These are phyloP conservation scores for Fusarium bactridioides DNA, from an alignment of 2,329 filamentous ascomycete species.

Conservation along the genomic window DNA sequence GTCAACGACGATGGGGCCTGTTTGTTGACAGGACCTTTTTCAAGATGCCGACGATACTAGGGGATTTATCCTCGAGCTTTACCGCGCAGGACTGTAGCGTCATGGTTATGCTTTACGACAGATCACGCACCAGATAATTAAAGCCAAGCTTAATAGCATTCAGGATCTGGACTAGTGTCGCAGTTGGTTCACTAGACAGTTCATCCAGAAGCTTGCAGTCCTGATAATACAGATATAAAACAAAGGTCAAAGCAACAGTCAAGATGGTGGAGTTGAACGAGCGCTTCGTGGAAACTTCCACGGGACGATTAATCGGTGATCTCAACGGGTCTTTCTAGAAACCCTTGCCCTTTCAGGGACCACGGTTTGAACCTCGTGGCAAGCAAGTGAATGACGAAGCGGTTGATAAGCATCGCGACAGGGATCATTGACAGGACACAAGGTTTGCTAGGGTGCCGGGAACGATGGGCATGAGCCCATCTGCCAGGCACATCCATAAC, in stretches of 20 bases:
- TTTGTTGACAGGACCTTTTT: background rate
- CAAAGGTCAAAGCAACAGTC: background rate
- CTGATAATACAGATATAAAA: background rate
- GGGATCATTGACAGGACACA: slow-evolving; percentile 20
- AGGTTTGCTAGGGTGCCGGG: slow-evolving; percentile 22
- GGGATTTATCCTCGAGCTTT: slow-evolving; percentile 8
- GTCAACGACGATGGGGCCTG: background rate
- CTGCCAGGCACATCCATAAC: slow-evolving; percentile 10
- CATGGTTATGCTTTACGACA: background rate
- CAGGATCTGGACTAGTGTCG: background rate
- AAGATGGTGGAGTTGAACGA: background rate
- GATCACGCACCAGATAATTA: background rate
- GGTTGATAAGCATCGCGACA: slow-evolving; percentile 30
- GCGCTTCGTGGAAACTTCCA: slow-evolving; percentile 18
- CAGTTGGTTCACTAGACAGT: background rate
- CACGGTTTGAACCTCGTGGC: slow-evolving; percentile 6
- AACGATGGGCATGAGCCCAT: slow-evolving; percentile 16
- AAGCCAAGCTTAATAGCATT: background rate
- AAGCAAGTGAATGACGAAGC: slow-evolving; percentile 30
- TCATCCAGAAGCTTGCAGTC: background rate
- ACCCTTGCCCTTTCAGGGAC: slow-evolving; percentile 14
- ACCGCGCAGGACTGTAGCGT: slow-evolving; percentile 1
- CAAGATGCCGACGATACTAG: background rate
- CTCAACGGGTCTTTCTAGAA: slow-evolving; percentile 9
- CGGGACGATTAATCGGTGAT: slow-evolving; percentile 23